Conservation (phyloP, 1,284 basidiomycete genomes). For the Gomphus bonarii region DNA sequence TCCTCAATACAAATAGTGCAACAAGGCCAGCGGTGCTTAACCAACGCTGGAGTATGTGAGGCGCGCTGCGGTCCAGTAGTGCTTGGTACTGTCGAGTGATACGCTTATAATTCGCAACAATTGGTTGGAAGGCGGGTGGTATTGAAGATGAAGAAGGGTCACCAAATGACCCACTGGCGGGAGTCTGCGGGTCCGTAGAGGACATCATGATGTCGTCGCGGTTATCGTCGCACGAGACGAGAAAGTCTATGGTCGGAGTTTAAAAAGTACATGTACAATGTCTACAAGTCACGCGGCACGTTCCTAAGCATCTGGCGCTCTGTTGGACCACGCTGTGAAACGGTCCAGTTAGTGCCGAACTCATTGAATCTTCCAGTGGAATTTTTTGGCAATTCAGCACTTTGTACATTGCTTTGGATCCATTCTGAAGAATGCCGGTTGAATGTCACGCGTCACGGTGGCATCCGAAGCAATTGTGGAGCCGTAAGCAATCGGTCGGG, state of each 20-base stretch:
- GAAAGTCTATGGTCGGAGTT: conserved; percentile 3
- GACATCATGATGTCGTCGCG: conserved; percentile 32
- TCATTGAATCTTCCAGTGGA: background rate
- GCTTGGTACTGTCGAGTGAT: conserved; percentile 65
- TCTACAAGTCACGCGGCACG: too few species aligned
- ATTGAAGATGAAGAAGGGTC: conserved; percentile 7
- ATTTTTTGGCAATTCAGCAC: background rate
- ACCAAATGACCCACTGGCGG: conserved; percentile 13
- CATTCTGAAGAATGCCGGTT: background rate
- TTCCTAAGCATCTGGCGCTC: too few species aligned
- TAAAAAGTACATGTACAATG: too few species aligned
- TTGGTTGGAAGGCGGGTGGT: conserved; percentile 39
- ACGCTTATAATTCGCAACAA: conserved; percentile 38
- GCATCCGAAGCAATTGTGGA: background rate
- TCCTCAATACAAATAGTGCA: conserved; percentile 75
- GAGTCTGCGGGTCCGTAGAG: conserved; percentile 32
- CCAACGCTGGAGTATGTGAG: conserved; percentile 86
- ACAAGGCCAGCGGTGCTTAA: conserved; percentile 67
- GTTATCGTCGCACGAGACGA: background rate
- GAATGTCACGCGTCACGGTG: conserved; percentile 1
- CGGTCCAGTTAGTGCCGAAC: too few species aligned
- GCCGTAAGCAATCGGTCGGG: background rate
- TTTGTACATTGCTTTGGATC: background rate
- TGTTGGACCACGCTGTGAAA: too few species aligned
- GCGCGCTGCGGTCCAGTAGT: conserved; percentile 84